phyloP scores from a whole-genome alignment of 805 yeast species.

The Yarrowia yakushimensis region DNA sequence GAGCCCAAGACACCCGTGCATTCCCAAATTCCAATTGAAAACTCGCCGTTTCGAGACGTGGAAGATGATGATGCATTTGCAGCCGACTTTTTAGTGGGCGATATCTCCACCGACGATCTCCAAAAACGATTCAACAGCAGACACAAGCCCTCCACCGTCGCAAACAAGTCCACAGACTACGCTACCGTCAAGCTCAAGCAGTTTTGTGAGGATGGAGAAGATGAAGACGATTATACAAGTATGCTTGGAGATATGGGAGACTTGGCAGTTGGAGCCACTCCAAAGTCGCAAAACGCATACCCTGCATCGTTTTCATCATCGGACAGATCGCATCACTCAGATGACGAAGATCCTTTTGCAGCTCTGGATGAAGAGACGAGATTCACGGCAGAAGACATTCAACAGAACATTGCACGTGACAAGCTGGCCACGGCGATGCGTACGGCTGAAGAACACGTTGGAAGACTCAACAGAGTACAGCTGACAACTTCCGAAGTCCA shows the following conservation, averaged over 20 bases:
- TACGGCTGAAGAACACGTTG: neutral
- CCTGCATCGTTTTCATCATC: constrained; percentile 14
- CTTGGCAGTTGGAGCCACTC: constrained; percentile 20
- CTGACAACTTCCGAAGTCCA: constrained; percentile 1
- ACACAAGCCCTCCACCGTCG: neutral
- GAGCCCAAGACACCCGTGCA: constrained; percentile 14
- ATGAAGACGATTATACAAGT: constrained; percentile 30
- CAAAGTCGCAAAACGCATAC: neutral
- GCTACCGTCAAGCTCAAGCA: constrained; percentile 3
- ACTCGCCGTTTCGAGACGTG: constrained; percentile 11
- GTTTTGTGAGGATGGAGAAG: constrained; percentile 27
- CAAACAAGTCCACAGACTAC: neutral
- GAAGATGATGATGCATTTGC: constrained; percentile 16
- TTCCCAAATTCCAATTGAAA: constrained; percentile 2
- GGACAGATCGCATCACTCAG: constrained; percentile 16
- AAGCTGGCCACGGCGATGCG: constrained; percentile 24
- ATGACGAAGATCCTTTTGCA: constrained; percentile 28
- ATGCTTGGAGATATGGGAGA: constrained; percentile 26
- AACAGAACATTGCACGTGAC: constrained; percentile 27
- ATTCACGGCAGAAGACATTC: constrained; percentile 30
- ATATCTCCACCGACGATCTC: constrained; percentile 9
- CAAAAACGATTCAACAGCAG: neutral
- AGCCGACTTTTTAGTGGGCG: constrained; percentile 2
- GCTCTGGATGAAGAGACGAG: constrained; percentile 27
- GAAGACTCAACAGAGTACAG: neutral